Conservation (phyloP, 257 asterid species). For the Petrea volubilis region DNA sequence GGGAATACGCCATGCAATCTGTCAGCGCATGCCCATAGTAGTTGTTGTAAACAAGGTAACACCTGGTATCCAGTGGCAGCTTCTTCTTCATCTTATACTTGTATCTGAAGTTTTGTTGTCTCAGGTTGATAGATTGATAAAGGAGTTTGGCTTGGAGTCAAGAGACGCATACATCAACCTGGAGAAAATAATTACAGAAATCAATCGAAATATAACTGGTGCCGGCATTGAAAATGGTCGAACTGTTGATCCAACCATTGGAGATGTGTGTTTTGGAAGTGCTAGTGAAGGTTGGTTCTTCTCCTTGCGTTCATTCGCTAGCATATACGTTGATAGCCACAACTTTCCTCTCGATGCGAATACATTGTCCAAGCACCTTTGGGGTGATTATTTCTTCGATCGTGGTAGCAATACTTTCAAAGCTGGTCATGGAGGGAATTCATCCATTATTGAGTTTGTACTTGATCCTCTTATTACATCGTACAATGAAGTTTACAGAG, state of each 20-base stretch:
- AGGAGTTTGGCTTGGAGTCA: slow-evolving; percentile 91
- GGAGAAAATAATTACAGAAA: slow-evolving; percentile 78
- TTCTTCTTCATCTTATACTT: background rate
- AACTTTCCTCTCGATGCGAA: slow-evolving; percentile 88
- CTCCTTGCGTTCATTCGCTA: slow-evolving; percentile 91
- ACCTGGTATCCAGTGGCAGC: slow-evolving; percentile 2
- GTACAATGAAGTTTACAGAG: slow-evolving; percentile 94
- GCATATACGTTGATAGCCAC: slow-evolving; percentile 84
- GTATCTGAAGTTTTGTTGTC: background rate
- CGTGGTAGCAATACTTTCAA: slow-evolving; percentile 69
- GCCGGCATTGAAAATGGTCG: slow-evolving; percentile 87
- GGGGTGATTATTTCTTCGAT: slow-evolving; percentile 96
- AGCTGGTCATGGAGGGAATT: slow-evolving; percentile 74
- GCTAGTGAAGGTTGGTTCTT: slow-evolving; percentile 96
- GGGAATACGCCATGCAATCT: slow-evolving; percentile 88
- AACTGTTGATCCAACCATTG: slow-evolving; percentile 75
- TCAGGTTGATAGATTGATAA: slow-evolving; percentile 87
- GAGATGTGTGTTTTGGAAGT: slow-evolving; percentile 95
- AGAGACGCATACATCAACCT: slow-evolving; percentile 94
- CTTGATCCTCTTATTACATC: slow-evolving; percentile 92
- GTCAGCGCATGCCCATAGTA: slow-evolving; percentile 84
- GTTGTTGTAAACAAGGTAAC: slow-evolving; percentile 86
- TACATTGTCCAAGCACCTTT: slow-evolving; percentile 85
- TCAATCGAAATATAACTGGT: slow-evolving; percentile 79
- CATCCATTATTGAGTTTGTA: slow-evolving; percentile 91